Evolutionary conservation across 2,329 filamentous ascomycete species (phyloP).

Genomic region (Trichoderma breve): DNA sequence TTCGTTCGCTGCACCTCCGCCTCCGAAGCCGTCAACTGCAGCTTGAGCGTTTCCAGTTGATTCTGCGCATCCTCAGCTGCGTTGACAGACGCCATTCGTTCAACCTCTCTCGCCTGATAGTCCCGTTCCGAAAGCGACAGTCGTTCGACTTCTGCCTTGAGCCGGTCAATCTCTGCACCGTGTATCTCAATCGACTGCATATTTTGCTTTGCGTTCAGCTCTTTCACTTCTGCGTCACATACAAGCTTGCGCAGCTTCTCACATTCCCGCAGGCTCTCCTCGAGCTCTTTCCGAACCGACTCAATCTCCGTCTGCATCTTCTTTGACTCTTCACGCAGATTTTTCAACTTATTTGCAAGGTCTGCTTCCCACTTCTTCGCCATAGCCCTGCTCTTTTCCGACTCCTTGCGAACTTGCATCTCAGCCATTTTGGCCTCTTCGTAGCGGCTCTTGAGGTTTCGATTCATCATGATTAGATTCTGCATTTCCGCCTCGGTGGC

Average conservation of each 20-base stretch:
- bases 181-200: conserved; percentile 62
- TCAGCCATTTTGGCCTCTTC: conserved; percentile 71
- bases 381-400: conserved; percentile 67
- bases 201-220: conserved; percentile 62
- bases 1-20: conserved; percentile 45
- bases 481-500: conserved; percentile 80
- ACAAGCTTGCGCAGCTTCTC: conserved; percentile 65
- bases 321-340: conserved; percentile 68
- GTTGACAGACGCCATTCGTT: conserved; percentile 56
- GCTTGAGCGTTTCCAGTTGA: conserved; percentile 56
- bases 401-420: conserved; percentile 68
- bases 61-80: conserved; percentile 58
- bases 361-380: conserved; percentile 77
- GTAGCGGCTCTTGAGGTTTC: conserved; percentile 68
- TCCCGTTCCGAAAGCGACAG: conserved; percentile 61
- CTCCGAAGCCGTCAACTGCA: conserved; percentile 55
- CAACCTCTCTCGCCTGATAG: conserved; percentile 62
- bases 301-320: conserved; percentile 59
- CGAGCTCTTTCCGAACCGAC: conserved; percentile 56
- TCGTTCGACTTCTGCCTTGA: conserved; percentile 58
- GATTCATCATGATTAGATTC: conserved; percentile 74
- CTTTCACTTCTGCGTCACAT: conserved; percentile 66
- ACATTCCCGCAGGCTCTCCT: conserved; percentile 56
- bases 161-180: conserved; percentile 57
- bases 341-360: conserved; percentile 63